Conservation (phyloP, 2,329 filamentous ascomycete genomes). For the Exophiala lecanii-corni region DNA sequence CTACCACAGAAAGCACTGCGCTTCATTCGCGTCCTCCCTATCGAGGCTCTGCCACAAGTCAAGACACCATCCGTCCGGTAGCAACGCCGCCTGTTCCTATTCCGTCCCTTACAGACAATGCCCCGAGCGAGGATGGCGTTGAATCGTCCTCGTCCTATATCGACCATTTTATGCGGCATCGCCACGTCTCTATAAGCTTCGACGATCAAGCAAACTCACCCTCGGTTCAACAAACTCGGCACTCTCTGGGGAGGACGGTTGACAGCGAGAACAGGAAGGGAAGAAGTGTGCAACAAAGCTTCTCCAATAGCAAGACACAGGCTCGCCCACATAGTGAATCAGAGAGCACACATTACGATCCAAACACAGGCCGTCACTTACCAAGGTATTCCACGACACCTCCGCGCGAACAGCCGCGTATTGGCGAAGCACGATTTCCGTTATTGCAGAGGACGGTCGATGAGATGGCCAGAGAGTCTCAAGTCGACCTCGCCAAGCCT, state of each 20-base stretch:
- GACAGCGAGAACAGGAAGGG: slow-evolving; percentile 25
- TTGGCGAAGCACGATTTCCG: slow-evolving; percentile 26
- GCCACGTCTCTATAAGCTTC: slow-evolving; percentile 40
- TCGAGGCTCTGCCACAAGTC: slow-evolving; percentile 16
- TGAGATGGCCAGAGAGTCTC: slow-evolving; percentile 24
- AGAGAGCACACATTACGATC: slow-evolving; percentile 24
- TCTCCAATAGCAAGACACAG: slow-evolving; percentile 12
- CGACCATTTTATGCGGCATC: slow-evolving; percentile 38
- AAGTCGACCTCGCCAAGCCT: slow-evolving; percentile 13
- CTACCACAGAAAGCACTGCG: slow-evolving; percentile 2
- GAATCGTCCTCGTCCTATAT: slow-evolving; percentile 15
- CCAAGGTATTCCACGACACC: slow-evolving; percentile 22
- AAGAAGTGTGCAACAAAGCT: slow-evolving; percentile 19
- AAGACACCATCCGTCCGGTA: slow-evolving; percentile 28
- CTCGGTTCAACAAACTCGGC: slow-evolving; percentile 35
- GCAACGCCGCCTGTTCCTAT: slow-evolving; percentile 43
- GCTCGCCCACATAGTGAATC: slow-evolving; percentile 25
- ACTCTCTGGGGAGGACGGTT: slow-evolving; percentile 34
- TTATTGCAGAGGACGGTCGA: slow-evolving; percentile 27
- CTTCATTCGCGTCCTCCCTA: slow-evolving; percentile 11
- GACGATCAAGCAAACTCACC: slow-evolving; percentile 39
- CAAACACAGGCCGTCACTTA: slow-evolving; percentile 23
- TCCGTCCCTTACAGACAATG: slow-evolving; percentile 36
- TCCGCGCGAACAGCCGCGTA: slow-evolving; percentile 21
- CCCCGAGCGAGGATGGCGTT: slow-evolving; percentile 26